phyloP scores from a whole-genome alignment of 768 basidiomycete species.

The Amanita inopinata region DNA sequence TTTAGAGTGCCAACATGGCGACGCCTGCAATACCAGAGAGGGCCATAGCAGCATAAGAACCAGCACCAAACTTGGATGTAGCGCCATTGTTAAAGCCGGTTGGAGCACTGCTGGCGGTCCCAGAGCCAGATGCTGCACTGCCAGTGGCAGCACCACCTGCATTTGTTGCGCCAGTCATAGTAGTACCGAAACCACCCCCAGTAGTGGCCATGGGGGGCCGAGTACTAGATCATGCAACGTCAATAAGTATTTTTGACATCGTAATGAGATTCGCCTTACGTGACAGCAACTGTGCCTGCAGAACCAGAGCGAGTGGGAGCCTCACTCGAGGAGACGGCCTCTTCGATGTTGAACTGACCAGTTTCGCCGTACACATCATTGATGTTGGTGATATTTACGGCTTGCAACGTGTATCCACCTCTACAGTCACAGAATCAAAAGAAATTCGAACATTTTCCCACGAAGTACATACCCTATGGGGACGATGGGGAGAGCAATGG shows the following conservation, averaged over 20 bases:
- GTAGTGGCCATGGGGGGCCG: neutral
- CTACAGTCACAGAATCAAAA: constrained; percentile 18
- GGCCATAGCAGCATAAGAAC: constrained; percentile 3
- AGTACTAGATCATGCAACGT: neutral
- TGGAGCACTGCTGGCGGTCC: constrained; percentile 2
- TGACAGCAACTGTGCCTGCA: neutral
- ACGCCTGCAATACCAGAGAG: constrained; percentile 8
- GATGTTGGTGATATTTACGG: constrained; percentile 36
- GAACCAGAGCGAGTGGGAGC: constrained; percentile 1
- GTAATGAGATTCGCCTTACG: neutral
- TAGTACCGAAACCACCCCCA: constrained; percentile 11
- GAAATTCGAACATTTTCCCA: constrained; percentile 11
- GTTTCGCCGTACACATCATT: constrained; percentile 31
- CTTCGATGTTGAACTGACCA: constrained; percentile 32
- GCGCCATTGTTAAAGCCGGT: constrained; percentile 6
- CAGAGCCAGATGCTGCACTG: constrained; percentile 12
- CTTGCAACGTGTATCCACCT: constrained; percentile 36
- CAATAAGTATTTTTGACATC: neutral
- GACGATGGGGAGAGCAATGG: constrained; percentile 37
- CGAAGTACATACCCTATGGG: constrained; percentile 32
- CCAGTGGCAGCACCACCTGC: constrained; percentile 9
- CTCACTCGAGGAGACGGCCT: constrained; percentile 9
- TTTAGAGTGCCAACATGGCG: constrained; percentile 6
- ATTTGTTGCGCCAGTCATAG: constrained; percentile 11
- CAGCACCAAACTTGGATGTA: constrained; percentile 9